Conservation (phyloP, 306 rosid species). For the Rosa persica region DNA sequence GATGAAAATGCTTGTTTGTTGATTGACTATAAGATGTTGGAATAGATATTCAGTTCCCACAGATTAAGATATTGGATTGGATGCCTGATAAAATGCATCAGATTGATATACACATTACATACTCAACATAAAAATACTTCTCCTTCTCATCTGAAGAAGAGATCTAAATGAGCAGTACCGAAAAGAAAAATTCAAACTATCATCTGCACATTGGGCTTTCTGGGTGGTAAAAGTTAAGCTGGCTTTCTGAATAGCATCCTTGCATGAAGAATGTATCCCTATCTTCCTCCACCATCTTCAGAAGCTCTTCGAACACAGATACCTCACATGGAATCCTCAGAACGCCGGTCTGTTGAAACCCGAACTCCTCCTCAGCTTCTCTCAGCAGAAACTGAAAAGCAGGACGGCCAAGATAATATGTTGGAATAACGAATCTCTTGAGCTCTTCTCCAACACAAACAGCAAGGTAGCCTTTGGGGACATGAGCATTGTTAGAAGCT, state of each 20-base stretch:
- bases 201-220: conserved; percentile 90
- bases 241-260: conserved; percentile 53
- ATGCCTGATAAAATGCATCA: conserved; percentile 24
- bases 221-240: conserved; percentile 51
- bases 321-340: conserved; percentile 88
- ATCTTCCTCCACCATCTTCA: conserved; percentile 65
- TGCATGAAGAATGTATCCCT: conserved; percentile 39
- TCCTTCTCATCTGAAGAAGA: conserved; percentile 26
- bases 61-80: conserved; percentile 14
- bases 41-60: background rate
- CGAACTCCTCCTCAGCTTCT: conserved; percentile 95
- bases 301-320: conserved; percentile 55
- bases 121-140: conserved; percentile 8
- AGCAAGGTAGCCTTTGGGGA: conserved; percentile 86
- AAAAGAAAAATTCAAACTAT: conserved; percentile 18
- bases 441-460: conserved; percentile 78
- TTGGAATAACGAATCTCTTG: conserved; percentile 76
- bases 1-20: background rate
- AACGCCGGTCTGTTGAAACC: conserved; percentile 83
- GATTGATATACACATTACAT: background rate
- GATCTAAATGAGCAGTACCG: conserved; percentile 3
- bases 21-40: background rate
- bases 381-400: conserved; percentile 68
- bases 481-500: conserved; percentile 33
- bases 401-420: conserved; percentile 58